phyloP scores from a whole-genome alignment of 805 yeast species.

The Zygosaccharomyces rouxii region DNA sequence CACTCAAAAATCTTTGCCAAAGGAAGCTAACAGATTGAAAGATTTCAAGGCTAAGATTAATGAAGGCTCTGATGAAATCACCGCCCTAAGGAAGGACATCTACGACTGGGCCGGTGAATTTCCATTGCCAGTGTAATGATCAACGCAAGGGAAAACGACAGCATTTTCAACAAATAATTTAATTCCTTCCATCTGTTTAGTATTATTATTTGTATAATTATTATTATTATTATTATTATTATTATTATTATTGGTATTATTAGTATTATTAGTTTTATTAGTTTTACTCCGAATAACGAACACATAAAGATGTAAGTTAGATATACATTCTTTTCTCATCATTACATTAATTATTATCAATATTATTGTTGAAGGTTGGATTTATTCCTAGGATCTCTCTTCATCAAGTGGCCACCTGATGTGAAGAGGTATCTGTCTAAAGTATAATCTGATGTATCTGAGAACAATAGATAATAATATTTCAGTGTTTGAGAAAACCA shows the following conservation, averaged over 20 bases:
- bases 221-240: not conserved
- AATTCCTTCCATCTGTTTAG: conserved; percentile 12
- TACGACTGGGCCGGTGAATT: conserved; percentile 86
- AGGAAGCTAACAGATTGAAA: conserved; percentile 90
- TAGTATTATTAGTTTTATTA: conserved; percentile 2
- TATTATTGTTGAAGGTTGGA: not conserved
- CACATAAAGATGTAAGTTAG: not conserved
- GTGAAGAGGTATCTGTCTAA: conserved; percentile 55
- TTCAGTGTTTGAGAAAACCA: conserved; percentile 61
- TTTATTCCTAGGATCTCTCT: conserved; percentile 12
- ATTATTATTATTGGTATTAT: not conserved
- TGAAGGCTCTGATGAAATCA: conserved; percentile 66
- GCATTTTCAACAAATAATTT: conserved; percentile 19
- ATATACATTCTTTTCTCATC: not conserved
- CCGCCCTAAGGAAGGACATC: conserved; percentile 69
- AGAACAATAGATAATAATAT: conserved; percentile 48
- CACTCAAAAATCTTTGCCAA: conserved; percentile 75
- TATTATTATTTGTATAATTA: conserved; percentile 4
- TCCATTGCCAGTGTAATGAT: conserved; percentile 56
- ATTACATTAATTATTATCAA: conserved; percentile 16
- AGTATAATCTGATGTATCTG: conserved; percentile 41
- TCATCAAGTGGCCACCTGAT: conserved; percentile 60
- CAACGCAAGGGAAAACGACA: conserved; percentile 3
- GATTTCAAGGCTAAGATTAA: conserved; percentile 86
- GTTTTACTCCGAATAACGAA: not conserved